Conservation (phyloP, 441 rosid species). For the Erodium moschatum region DNA sequence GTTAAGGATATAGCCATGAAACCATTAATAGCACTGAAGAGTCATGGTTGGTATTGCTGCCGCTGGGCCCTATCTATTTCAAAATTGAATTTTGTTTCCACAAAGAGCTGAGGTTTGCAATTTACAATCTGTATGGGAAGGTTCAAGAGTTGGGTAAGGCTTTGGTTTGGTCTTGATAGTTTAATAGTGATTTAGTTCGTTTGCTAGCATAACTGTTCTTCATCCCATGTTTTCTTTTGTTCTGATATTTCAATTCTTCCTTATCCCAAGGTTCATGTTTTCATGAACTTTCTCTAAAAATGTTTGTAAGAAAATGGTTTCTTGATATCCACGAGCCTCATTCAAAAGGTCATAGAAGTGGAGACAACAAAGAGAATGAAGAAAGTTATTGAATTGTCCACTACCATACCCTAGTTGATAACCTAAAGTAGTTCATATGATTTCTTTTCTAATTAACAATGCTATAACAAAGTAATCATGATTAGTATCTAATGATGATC, state of each 20-base stretch:
- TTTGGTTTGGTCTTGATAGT: not conserved
- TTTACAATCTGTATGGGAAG: not conserved
- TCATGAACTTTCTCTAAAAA: no score
- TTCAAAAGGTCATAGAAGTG: not conserved
- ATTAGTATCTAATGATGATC: not conserved
- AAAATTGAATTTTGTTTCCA: slow-evolving; percentile 5
- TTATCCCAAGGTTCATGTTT: no score
- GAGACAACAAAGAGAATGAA: not conserved
- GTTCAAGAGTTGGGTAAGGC: not conserved
- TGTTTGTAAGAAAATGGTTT: no score
- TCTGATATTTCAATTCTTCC: no score
- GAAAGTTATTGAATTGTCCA: not conserved
- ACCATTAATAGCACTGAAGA: slow-evolving; percentile 11
- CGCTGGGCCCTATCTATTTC: slow-evolving; percentile 19
- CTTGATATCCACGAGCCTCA: not conserved
- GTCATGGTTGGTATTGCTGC: slow-evolving; percentile 15
- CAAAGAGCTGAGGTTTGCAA: not conserved
- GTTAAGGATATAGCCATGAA: slow-evolving; percentile 9
- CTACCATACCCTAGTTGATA: not conserved
- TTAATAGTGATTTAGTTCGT: not conserved
- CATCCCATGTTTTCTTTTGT: not conserved
- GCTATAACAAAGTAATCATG: not conserved
- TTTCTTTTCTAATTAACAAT: not conserved
- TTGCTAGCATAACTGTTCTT: not conserved
- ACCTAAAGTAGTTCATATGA: not conserved